A percentile compares a stretch with the other conserved stretches of the same genome.
These are phyloP conservation scores for Aristolochia contorta DNA, from an alignment of 164 flowering plant species.

Conservation along the genomic window DNA sequence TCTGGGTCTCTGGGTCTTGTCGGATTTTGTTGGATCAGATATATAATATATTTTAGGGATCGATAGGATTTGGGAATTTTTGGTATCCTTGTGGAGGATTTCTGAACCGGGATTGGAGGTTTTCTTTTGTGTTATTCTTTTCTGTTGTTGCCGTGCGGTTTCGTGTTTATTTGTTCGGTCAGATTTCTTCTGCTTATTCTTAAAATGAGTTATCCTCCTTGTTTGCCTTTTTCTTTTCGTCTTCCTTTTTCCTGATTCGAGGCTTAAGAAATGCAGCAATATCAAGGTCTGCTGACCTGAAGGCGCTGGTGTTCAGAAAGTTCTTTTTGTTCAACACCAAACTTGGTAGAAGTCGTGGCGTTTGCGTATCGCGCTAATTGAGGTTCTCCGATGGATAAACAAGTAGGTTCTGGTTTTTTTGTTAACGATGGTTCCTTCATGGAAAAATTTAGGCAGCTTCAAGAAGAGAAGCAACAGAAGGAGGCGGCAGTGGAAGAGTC, in stretches of 20 bases:
- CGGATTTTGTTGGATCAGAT: not conserved
- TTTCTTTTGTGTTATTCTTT: not conserved
- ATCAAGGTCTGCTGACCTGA: conserved; percentile 8
- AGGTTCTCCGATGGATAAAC: conserved; percentile 48
- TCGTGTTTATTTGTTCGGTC: not conserved
- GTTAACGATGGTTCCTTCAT: conserved; percentile 93
- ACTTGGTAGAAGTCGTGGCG: conserved; percentile 9
- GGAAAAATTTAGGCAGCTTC: conserved; percentile 91
- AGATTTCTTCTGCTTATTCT: not conserved
- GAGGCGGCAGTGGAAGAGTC: conserved; percentile 21
- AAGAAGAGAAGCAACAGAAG: conserved; percentile 45
- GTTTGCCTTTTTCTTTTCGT: no score
- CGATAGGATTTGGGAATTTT: not conserved
- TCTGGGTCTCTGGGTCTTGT: not conserved
- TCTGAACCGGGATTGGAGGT: not conserved
- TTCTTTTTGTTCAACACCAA: conserved; percentile 35
- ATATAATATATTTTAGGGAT: not conserved
- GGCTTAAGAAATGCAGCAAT: conserved; percentile 18
- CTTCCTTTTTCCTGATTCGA: not conserved
- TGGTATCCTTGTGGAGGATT: not conserved
- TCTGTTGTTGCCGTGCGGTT: not conserved
- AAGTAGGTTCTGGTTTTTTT: conserved; percentile 46
- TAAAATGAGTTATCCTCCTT: not conserved
- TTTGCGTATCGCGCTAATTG: not conserved
- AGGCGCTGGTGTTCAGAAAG: conserved; percentile 28